Conservation (phyloP, 805 yeast genomes). For the Metschnikowia colocasiae region DNA sequence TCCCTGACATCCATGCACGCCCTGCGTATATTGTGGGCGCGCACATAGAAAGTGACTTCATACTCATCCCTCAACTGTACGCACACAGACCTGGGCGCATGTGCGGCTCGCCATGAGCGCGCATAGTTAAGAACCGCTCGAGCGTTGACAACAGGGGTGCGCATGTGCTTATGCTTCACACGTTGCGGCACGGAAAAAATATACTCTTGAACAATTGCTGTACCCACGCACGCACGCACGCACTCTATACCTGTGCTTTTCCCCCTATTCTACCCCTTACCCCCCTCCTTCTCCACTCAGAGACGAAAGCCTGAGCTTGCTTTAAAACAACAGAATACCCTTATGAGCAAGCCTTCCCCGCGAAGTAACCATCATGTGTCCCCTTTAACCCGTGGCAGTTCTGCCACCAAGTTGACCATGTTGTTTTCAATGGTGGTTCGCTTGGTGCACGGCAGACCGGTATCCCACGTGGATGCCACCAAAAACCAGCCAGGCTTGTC, state of each 20-base stretch:
- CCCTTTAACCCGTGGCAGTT: slow-evolving; percentile 22
- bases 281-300: neutral
- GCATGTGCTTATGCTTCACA: neutral
- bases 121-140: neutral
- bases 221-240: neutral
- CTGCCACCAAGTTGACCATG: slow-evolving; percentile 29
- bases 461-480: slow-evolving; percentile 15
- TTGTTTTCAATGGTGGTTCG: slow-evolving; percentile 32
- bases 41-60: neutral
- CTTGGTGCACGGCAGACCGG: slow-evolving; percentile 35
- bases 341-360: slow-evolving; percentile 20
- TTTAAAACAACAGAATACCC: neutral
- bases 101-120: neutral
- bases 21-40: neutral
- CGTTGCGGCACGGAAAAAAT: neutral
- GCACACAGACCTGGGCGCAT: neutral
- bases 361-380: slow-evolving; percentile 30
- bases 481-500: slow-evolving; percentile 19
- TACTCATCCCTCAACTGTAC: neutral
- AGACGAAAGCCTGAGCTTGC: neutral
- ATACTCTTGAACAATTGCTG: neutral
- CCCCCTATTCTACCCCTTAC: neutral
- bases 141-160: neutral
- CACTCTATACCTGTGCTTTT: neutral
- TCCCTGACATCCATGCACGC: neutral